Evolutionary conservation across 257 asterid genomes (phyloP).

Genomic region (Solanum rostratum): DNA sequence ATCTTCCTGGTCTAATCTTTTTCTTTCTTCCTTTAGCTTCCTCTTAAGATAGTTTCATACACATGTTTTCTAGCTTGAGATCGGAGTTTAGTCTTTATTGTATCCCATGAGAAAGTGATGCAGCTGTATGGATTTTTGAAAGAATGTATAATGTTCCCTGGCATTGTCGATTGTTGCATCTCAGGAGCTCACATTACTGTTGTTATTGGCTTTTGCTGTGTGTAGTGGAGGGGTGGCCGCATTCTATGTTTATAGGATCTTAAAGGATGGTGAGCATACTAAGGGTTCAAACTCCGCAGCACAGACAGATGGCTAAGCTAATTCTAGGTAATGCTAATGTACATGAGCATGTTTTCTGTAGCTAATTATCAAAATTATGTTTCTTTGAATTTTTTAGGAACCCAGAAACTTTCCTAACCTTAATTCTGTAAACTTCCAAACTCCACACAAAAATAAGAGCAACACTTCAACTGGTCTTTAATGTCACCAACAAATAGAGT

Average conservation of each 20-base stretch:
- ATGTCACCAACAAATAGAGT: not conserved
- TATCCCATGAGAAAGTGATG: not conserved
- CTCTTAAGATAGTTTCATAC: not conserved
- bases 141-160: not conserved
- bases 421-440: not conserved
- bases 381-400: not conserved
- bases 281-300: constrained; percentile 28
- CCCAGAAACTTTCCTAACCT: not conserved
- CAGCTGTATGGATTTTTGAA: not conserved
- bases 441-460: not conserved
- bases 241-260: constrained; percentile 67
- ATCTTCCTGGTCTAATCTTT: not conserved
- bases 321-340: not conserved
- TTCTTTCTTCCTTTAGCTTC: not conserved
- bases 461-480: not conserved
- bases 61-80: not conserved
- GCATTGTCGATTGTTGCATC: not conserved
- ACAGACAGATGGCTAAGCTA: constrained; percentile 25
- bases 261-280: constrained; percentile 42
- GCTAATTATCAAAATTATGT: not conserved
- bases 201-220: not conserved
- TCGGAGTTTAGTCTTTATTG: not conserved
- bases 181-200: not conserved
- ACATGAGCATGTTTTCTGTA: not conserved
- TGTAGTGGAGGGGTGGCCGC: constrained; percentile 80